These are phyloP conservation scores for Kodamaea hsintzibuensis DNA, from an alignment of 805 yeast genomes.

Conservation along the genomic window DNA sequence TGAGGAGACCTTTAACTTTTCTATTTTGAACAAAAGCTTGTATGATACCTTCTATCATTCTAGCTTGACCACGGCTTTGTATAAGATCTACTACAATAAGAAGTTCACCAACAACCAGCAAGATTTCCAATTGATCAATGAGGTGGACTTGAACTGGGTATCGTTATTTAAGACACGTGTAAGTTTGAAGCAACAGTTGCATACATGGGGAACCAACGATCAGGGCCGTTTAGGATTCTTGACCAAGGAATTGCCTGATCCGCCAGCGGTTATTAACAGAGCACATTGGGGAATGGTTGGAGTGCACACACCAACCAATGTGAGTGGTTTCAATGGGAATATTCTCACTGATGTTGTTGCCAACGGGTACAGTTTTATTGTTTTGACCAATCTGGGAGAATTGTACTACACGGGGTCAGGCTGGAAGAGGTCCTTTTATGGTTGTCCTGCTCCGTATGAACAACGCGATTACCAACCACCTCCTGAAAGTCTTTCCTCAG, in stretches of 20 bases:
- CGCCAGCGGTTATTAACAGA: constrained; percentile 15
- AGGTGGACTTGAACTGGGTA: constrained; percentile 48
- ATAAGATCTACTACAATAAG: constrained; percentile 42
- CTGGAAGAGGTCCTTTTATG: constrained; percentile 21
- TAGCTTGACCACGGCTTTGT: constrained; percentile 28
- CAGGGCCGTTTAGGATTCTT: constrained; percentile 50
- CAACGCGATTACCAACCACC: constrained; percentile 19
- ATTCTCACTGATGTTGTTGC: constrained; percentile 51
- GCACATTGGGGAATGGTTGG: constrained; percentile 19
- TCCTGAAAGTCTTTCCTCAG: constrained; percentile 6
- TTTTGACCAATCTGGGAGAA: constrained; percentile 56
- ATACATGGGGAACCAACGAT: constrained; percentile 51
- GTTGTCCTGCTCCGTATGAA: constrained; percentile 31
- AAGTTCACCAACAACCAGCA: constrained; percentile 40
- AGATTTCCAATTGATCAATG: constrained; percentile 32
- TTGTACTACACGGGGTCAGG: constrained; percentile 53
- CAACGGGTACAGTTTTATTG: constrained; percentile 65
- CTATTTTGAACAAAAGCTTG: constrained; percentile 25
- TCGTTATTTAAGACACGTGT: constrained; percentile 44
- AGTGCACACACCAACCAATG: constrained; percentile 39
- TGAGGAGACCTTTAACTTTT: constrained; percentile 42
- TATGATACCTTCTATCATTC: constrained; percentile 36
- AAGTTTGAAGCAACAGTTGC: constrained; percentile 34
- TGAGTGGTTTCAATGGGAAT: constrained; percentile 34
- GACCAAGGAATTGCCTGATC: constrained; percentile 24